Evolutionary conservation across 306 rosid species (phyloP), one percentile per base, ranked within the genome.

Genomic region (Calophaca sinica): DNA sequence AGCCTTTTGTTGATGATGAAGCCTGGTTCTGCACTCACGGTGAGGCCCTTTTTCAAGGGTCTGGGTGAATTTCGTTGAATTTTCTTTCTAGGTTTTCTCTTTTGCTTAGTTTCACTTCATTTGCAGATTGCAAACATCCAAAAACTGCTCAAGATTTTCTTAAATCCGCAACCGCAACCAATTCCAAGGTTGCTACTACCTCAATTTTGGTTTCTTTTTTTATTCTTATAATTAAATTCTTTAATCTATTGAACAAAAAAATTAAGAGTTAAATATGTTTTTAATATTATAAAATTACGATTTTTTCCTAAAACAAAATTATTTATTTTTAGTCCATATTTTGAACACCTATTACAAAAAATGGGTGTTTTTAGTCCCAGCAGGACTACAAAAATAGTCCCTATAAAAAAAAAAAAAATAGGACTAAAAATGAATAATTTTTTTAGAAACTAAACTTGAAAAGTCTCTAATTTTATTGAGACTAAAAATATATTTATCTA

Each of bases 21-120:
- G 68, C 72, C 11, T 84, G 87, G 90, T 88, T 88, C 60, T 88
- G 90, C 82, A 62, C 60, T 58, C 70, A 57, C 0, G 82, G 93
- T 86, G 8, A 80, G 64, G 10, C 5, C 26, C 26, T 20, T 20
- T 20, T 20, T 20, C 26, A 20, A 20, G 26, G 26, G 26, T 42
- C 10, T 49, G 49, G 8, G 7, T 46, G 12, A 32, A 9, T 62
- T 74, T 65, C 48, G 1, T 7, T 44, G 3, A 8, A 2, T 68
- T 33, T 33, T 1, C 2, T 20, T 13, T 69, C 2, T 62, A 2
- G 2, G 1, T 52, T 72, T 64, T 28, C 2, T 49, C 0, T 15
- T 11, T 70, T 35, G 0, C 58, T 54, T 13, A 70, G 13, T 36
- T 45, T 58, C 29, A 4, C 6, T 62, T 51, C 64, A 8, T 6